Base-by-base conservation (phyloP, 768 basidiomycete genomes). In the Leccinellum albellum region DNA sequence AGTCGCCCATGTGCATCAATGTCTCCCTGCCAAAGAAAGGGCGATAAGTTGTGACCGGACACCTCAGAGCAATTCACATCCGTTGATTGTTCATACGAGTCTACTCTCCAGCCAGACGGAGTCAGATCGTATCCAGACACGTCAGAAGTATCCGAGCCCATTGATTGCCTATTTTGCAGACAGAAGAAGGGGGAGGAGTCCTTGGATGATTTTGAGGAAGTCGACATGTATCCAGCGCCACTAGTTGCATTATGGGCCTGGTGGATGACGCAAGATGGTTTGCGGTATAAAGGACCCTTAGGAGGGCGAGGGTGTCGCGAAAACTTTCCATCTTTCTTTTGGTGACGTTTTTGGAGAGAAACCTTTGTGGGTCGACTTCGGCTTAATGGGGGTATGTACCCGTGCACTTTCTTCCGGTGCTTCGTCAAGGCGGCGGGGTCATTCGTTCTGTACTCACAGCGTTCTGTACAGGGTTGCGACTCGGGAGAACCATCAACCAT, bases 381-480 rank as follows among this genome's bases (percentile, higher is more conserved):
- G 17, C 12, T 51, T 6, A 45, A 24, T 53, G 21, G 59, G 15
- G 61, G 69, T 13, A 63, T 32, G 40, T 70, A 61, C 2, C 57
- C 60, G 15, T 69, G 68, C 23, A 29, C 15, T 15, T 31, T 53
- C 48, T 66, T 70, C 2, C 69, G 67, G 35, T 69, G 68, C 31
- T 64, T 68, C 7, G 65, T 63, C 44, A 69, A 45, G 13, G 63
- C 58, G 0, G 67, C 65, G 1, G 69, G 69, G 47, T 69, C 69
- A 14, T 60, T 59, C 1, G 68, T 70, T 51, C 42, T 58, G 50
- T 61, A 69, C 1, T 44, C 35, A 40, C 68, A 69, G 2, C 31
- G 49, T 33, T 49, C 45, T 29, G 29, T 55, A 6, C 6, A 7
- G 6, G 28, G 7, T 28, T 42, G 21, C 20, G 37, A 48, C 15